These are phyloP conservation scores for Aspergillus baeticus DNA, from an alignment of 495 filamentous ascomycete genomes.

Conservation along the genomic window DNA sequence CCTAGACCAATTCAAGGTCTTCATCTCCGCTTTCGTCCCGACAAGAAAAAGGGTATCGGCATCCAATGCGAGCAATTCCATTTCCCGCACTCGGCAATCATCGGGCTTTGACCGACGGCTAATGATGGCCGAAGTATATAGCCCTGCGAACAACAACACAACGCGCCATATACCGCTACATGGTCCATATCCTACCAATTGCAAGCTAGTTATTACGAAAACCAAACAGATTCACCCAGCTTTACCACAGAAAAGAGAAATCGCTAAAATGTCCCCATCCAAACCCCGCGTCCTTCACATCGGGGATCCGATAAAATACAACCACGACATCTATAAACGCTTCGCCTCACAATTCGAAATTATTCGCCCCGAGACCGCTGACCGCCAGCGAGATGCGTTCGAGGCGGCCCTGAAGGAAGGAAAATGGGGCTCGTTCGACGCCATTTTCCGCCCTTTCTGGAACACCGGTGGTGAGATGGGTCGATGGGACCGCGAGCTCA, in stretches of 20 bases:
- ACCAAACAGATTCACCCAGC: background rate
- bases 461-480: constrained; percentile 79
- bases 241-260: background rate
- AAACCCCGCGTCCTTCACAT: constrained; percentile 60
- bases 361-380: constrained; percentile 48
- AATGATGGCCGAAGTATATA: constrained; percentile 8
- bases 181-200: too few relatives aligned
- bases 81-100: constrained; percentile 11
- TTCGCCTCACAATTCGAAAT: constrained; percentile 59
- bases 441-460: constrained; percentile 77
- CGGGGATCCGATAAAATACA: constrained; percentile 68
- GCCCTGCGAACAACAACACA: too few relatives aligned
- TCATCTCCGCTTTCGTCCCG: background rate
- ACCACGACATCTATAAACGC: constrained; percentile 54
- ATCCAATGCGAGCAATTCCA: background rate
- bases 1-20: background rate
- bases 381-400: constrained; percentile 58
- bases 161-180: too few relatives aligned
- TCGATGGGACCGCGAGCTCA: constrained; percentile 70
- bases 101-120: constrained; percentile 15
- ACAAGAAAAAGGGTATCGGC: background rate
- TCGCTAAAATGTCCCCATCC: constrained; percentile 5
- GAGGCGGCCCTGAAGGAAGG: constrained; percentile 59
- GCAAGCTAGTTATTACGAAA: too few relatives aligned
- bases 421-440: constrained; percentile 69